These are phyloP conservation scores for Mycena latifolia DNA, from an alignment of 768 basidiomycete genomes.

Conservation along the genomic window DNA sequence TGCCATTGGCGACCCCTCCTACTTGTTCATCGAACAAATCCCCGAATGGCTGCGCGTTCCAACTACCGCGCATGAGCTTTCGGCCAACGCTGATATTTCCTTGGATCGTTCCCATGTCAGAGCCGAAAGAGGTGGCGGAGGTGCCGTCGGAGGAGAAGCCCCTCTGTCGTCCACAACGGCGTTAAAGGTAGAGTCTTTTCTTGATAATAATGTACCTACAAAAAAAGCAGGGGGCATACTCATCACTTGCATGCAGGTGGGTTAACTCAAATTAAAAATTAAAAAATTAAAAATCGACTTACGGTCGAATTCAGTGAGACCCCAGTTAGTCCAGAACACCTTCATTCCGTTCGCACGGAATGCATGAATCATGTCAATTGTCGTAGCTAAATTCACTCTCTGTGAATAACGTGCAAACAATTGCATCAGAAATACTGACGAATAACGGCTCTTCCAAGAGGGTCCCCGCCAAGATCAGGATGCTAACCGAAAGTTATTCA, in stretches of 20 bases:
- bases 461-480: conserved; percentile 41
- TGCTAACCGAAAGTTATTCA: conserved; percentile 25
- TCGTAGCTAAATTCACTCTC: conserved; percentile 35
- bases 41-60: conserved; percentile 48
- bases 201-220: too few relatives aligned
- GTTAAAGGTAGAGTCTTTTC: too few relatives aligned
- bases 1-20: conserved; percentile 45
- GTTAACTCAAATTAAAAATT: neutral
- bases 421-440: conserved; percentile 37
- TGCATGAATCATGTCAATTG: conserved; percentile 45
- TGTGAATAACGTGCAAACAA: neutral
- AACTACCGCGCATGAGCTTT: conserved; percentile 46
- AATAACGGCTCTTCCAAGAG: conserved; percentile 45
- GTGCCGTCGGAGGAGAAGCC: conserved; percentile 45
- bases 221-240: too few relatives aligned
- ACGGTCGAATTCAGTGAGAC: conserved; percentile 46
- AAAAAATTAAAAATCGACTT: conserved; percentile 3
- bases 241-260: too few relatives aligned
- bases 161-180: conserved; percentile 24
- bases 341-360: conserved; percentile 46
- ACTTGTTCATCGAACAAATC: conserved; percentile 44
- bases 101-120: conserved; percentile 49
- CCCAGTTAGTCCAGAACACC: conserved; percentile 50
- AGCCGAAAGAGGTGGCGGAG: conserved; percentile 45
- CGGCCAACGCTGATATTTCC: conserved; percentile 45